A percentile compares a stretch with the other conserved stretches of the same genome.
phyloP scores from a whole-genome alignment of 2,329 filamentous ascomycete genomes.

The Fusarium falciforme region DNA sequence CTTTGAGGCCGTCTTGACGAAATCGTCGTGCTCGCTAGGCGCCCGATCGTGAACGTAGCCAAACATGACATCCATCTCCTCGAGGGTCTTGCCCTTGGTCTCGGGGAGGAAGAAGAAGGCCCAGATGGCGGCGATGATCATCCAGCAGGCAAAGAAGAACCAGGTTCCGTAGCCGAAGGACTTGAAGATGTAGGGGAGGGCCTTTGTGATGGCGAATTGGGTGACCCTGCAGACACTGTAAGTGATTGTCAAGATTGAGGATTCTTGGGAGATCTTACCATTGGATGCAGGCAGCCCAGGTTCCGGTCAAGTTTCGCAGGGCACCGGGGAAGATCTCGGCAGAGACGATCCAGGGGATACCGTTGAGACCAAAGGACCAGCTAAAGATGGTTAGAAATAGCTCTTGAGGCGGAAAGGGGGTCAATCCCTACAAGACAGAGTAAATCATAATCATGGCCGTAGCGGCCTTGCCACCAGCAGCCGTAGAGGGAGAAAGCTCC shows the following conservation, averaged over 20 bases:
- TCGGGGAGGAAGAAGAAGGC: constrained; percentile 65
- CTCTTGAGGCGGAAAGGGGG: accelerated
- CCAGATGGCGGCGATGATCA: constrained; percentile 60
- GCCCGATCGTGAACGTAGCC: constrained; percentile 39
- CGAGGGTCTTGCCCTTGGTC: constrained; percentile 65
- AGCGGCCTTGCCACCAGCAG: constrained; percentile 62
- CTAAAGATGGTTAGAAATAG: constrained; percentile 25
- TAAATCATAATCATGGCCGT: constrained; percentile 68
- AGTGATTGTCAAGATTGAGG: neutral
- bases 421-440: constrained; percentile 59
- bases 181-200: constrained; percentile 58
- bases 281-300: constrained; percentile 54
- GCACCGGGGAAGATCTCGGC: constrained; percentile 59
- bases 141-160: constrained; percentile 67
- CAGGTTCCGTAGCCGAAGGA: constrained; percentile 62
- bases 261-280: constrained; percentile 37
- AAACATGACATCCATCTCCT: constrained; percentile 61
- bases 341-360: constrained; percentile 58
- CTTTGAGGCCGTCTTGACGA: constrained; percentile 27
- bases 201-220: constrained; percentile 57
- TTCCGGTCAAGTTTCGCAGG: constrained; percentile 55
- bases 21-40: constrained; percentile 21
- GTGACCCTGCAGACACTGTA: constrained; percentile 38
- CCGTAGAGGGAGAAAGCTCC: constrained; percentile 54
- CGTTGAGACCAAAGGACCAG: constrained; percentile 59